Base-by-base conservation (phyloP, 352 stramenopile genomes). In the Pythium dissotocum region DNA sequence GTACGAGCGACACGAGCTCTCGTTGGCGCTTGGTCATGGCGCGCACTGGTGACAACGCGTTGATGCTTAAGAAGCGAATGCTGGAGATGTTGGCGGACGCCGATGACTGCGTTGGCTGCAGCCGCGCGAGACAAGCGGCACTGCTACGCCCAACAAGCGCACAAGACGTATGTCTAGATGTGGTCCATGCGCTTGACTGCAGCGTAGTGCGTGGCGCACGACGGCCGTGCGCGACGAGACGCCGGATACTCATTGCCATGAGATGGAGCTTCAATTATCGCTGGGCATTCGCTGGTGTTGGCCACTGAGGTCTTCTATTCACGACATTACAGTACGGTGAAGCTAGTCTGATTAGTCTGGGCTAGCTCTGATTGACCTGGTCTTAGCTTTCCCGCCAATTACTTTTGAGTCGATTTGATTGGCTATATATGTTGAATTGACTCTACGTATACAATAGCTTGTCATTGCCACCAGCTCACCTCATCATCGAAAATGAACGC, bases 1-100 rank as follows among this genome's bases (percentile, higher is more conserved):
- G 60, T n/a, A 86, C 72, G 24, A 93, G 48, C 51, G 79, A 71
- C 33, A 63, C 76, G n/a, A 75, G 71, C 58, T 77, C 66, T 44
- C 69, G 57, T 28, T 73, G 58, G 7, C 65, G 65, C 58, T 75
- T 75, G 58, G 65, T 67, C n/a, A 55, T 61, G 14, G 56, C 16
- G 13, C 49, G 58, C 14, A 42, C 7, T 6, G 38, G 58, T 58
- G 65, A 40, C 49, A 52, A 53, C 57, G 42, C 42, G 42, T 16
- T 16, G 42, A 51, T 51, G 42, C 42, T 51, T 13, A 51, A 51
- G 42, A 51, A 38, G 14, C 33, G 63, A 13, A 18, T 10, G 54
- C 14, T 44, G 30, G 36, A 42, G 32, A 30, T 2, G 4, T 38
- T 33, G 35, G 12, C 42, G 24, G 32, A 54, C 46, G 13, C 8